Evolutionary conservation across 2,329 filamentous ascomycete genomes (phyloP).

Genomic region (Neocucurbitaria cava): DNA sequence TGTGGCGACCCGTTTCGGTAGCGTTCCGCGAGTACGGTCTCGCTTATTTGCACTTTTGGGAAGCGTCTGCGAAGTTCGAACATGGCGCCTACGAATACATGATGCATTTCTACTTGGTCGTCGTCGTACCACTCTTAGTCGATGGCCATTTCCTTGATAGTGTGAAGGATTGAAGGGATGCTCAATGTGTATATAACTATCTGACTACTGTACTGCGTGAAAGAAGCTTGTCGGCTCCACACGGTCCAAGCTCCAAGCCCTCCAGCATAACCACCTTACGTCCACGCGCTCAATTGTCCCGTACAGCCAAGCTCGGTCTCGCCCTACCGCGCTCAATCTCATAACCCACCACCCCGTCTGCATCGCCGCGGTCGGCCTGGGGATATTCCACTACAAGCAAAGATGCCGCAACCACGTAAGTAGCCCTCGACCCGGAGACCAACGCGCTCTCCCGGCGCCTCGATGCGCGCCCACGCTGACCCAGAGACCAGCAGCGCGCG

Average conservation of each 20-base stretch:
- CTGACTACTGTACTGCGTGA: not conserved
- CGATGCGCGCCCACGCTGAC: conserved; percentile 5
- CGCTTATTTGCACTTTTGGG: conserved; percentile 3
- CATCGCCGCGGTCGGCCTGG: not conserved
- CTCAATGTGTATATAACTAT: too few species aligned
- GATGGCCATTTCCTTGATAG: too few species aligned
- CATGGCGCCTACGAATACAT: too few species aligned
- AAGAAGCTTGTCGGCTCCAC: conserved; percentile 19
- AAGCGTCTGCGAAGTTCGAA: conserved; percentile 5
- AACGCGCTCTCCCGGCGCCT: not conserved
- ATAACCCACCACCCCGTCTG: not conserved
- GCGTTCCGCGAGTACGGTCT: not conserved
- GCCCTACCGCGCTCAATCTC: not conserved
- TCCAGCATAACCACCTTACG: conserved; percentile 14
- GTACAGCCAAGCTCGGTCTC: conserved; percentile 1
- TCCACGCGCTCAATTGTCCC: conserved; percentile 9
- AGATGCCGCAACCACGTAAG: conserved; percentile 33
- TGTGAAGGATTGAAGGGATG: not conserved
- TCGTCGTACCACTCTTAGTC: not conserved
- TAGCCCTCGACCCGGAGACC: not conserved
- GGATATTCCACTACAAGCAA: not conserved
- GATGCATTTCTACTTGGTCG: not conserved
- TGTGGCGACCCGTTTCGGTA: not conserved
- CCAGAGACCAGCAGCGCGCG: conserved; percentile 30
- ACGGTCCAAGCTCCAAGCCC: conserved; percentile 16